Evolutionary conservation across 2,329 filamentous ascomycete genomes (phyloP).

Genomic region (Trichoderma lentiforme): DNA sequence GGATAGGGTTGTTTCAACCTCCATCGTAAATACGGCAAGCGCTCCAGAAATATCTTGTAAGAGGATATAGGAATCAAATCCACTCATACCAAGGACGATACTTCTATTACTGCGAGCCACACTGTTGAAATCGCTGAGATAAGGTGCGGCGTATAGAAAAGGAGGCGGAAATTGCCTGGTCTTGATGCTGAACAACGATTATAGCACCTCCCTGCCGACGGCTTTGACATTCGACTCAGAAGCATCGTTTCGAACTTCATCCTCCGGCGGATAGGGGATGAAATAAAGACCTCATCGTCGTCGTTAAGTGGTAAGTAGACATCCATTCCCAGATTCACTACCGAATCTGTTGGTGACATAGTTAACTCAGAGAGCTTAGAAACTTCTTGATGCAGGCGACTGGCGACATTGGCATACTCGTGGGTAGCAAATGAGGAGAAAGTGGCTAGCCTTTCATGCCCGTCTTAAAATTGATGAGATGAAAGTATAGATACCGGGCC

Average conservation of each 20-base stretch:
- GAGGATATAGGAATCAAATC: neutral
- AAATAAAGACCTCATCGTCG: conserved; percentile 48
- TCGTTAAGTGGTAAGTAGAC: conserved; percentile 60
- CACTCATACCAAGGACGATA: neutral
- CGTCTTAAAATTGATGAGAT: neutral
- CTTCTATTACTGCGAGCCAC: neutral
- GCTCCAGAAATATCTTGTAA: neutral
- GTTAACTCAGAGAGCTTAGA: neutral
- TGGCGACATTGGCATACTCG: conserved; percentile 33
- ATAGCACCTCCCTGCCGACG: neutral
- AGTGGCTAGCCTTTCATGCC: conserved; percentile 17
- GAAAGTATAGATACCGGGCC: neutral
- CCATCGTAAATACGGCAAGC: neutral
- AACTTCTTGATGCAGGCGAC: neutral
- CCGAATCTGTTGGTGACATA: neutral
- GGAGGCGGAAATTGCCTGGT: neutral
- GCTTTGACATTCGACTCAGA: neutral
- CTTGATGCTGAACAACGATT: neutral
- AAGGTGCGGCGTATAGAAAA: neutral
- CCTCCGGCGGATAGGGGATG: conserved; percentile 53
- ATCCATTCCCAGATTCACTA: neutral
- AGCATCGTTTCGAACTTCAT: conserved; percentile 62
- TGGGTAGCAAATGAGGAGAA: conserved; percentile 53
- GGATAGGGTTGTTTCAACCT: conserved; percentile 35
- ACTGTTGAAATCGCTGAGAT: neutral